phyloP scores from a whole-genome alignment of 805 yeast species.

The Aciculoconidium aculeatum region DNA sequence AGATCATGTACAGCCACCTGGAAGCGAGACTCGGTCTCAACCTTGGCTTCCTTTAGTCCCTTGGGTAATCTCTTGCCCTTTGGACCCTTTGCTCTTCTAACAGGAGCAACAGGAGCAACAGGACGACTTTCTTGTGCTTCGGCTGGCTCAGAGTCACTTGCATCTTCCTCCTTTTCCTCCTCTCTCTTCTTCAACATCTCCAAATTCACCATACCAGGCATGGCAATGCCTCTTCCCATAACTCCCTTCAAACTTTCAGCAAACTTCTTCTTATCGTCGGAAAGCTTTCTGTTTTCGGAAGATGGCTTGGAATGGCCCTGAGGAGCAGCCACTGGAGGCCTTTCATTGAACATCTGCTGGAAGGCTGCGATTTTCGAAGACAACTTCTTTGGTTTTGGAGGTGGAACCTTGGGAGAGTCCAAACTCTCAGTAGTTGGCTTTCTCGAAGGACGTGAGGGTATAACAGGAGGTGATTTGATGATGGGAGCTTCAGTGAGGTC shows the following conservation, averaged over 20 bases:
- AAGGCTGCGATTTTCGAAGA: conserved; percentile 77
- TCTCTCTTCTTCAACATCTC: conserved; percentile 13
- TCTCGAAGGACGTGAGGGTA: conserved; percentile 11
- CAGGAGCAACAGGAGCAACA: conserved; percentile 6
- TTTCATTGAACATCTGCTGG: conserved; percentile 61
- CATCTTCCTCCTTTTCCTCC: conserved; percentile 9
- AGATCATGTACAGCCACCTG: conserved; percentile 25
- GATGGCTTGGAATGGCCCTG: conserved; percentile 4
- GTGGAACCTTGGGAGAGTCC: conserved; percentile 35
- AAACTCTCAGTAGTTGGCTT: neutral
- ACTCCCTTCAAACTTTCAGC: conserved; percentile 57
- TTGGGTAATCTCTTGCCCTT: conserved; percentile 65
- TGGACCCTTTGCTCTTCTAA: conserved; percentile 65
- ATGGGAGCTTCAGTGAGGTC: too few relatives aligned
- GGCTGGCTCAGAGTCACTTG: conserved; percentile 10
- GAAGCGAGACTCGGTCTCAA: conserved; percentile 31
- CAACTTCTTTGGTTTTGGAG: conserved; percentile 71
- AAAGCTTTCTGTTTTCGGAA: conserved; percentile 16
- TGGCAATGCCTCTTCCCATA: conserved; percentile 44
- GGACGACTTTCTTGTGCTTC: conserved; percentile 4
- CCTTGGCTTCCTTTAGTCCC: conserved; percentile 37
- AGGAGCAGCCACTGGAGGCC: conserved; percentile 7
- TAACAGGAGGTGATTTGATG: conserved; percentile 6
- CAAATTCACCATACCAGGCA: conserved; percentile 52
- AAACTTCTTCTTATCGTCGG: conserved; percentile 40